Evolutionary conservation across 371 early-diverging fungal species (phyloP), one percentile per base, ranked within the genome.

Genomic region (Syncephalis fuscata): DNA sequence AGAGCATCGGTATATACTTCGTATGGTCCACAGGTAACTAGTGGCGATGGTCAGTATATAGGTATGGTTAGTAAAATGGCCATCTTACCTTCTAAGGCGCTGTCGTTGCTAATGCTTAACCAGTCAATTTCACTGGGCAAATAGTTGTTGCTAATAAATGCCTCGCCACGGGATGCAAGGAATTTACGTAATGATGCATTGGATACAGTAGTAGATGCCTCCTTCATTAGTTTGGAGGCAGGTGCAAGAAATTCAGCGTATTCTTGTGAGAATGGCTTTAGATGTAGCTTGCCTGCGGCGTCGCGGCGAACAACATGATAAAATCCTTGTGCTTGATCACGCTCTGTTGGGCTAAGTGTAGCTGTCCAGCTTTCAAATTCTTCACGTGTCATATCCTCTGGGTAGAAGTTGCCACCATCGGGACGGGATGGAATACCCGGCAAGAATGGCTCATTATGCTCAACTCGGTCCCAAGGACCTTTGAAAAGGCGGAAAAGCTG

Each of bases 1-100:
- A 82, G 45, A 50, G 69, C 72, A 55, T 86, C 86, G 19, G 80
- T 78, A 57, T 86, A 86, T 17, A 77, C 77, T 60, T 85, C 86
- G 50, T 85, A 85, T 19, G 86, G 85, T 21, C 83, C 84, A 11
- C 70, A 57, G 1, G 85, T 82, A n/a, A 82, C 66, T 59, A 82
- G 79, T 25, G 71, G 32, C 32, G 11, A 32, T 66, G 32, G 11
- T 32, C 7, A 11, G 11, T 32, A 11, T 48, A 16, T 51, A 60
- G 27, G 39, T 21, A 20, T 19, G 23, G 8, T 8, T 7, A 8
- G 16, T 16, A 8, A 8, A 41, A 41, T n/a, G 8, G 4, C 11
- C 32, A 32, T 32, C n/a, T 25, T 46, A 52, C 52, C 41, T 48
- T 53, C 54, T 5, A 73, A 39, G 21, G 58, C 66, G 52, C 73